phyloP scores from a whole-genome alignment of 345 rosid genomes.

The Aethionema arabicum region DNA sequence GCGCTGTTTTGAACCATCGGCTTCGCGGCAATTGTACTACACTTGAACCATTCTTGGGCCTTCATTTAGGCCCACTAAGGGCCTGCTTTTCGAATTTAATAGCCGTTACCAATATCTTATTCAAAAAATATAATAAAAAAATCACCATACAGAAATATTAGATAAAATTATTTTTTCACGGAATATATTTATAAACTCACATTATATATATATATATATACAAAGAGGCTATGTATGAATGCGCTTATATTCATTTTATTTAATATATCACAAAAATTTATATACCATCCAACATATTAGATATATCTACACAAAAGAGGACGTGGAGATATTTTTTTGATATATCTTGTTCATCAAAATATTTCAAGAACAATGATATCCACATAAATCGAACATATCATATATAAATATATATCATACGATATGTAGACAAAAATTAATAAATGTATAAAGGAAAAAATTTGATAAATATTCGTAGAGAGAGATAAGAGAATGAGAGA shows the following conservation, averaged over 20 bases:
- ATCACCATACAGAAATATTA: too few relatives aligned
- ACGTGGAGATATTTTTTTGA: constrained; percentile 23
- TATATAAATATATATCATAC: not conserved
- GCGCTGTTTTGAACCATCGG: constrained; percentile 27
- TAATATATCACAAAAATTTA: not conserved
- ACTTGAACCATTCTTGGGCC: not conserved
- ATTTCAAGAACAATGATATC: constrained; percentile 3
- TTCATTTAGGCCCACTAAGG: not conserved
- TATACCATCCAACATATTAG: constrained; percentile 15
- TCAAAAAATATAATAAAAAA: too few relatives aligned
- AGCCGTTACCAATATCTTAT: too few relatives aligned
- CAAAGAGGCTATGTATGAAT: constrained; percentile 5
- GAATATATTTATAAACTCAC: too few relatives aligned
- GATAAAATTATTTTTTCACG: too few relatives aligned
- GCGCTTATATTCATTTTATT: constrained; percentile 28
- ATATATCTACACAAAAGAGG: constrained; percentile 19
- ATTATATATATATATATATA: too few relatives aligned
- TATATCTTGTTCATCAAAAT: constrained; percentile 13
- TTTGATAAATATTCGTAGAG: constrained; percentile 32
- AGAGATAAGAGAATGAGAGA: constrained; percentile 27
- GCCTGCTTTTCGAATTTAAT: not conserved
- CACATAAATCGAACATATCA: constrained; percentile 18
- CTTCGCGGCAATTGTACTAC: constrained; percentile 31
- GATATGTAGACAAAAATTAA: constrained; percentile 11
- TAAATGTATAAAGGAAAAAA: not conserved